These are phyloP conservation scores for Ganoderma multipileum DNA, from an alignment of 1,284 basidiomycete species.

Conservation along the genomic window DNA sequence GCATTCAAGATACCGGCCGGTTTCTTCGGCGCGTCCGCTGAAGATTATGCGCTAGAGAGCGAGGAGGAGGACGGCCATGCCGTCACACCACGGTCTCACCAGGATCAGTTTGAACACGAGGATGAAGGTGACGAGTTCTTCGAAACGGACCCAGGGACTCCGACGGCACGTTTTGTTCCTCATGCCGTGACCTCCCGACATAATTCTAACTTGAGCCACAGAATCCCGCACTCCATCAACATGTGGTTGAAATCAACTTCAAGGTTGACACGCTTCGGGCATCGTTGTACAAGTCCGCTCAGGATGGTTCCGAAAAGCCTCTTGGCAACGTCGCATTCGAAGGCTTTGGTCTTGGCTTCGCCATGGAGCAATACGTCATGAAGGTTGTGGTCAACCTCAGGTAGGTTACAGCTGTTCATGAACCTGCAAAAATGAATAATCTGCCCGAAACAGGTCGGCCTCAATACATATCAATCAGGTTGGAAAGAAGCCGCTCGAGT, in stretches of 20 bases:
- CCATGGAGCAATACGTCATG: slow-evolving; percentile 86
- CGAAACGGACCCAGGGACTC: slow-evolving; percentile 72
- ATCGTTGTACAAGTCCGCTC: slow-evolving; percentile 76
- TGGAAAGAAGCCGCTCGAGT: slow-evolving; percentile 62
- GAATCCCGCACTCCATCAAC: slow-evolving; percentile 76
- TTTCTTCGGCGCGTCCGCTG: slow-evolving; percentile 57
- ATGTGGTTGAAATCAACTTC: slow-evolving; percentile 90
- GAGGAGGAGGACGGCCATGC: slow-evolving; percentile 54
- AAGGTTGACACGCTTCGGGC: slow-evolving; percentile 89
- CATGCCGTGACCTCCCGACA: slow-evolving; percentile 5
- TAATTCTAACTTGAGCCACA: slow-evolving; percentile 31
- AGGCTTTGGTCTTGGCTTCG: slow-evolving; percentile 80
- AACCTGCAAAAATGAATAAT: neutral
- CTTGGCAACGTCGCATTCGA: slow-evolving; percentile 87
- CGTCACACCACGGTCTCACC: slow-evolving; percentile 34
- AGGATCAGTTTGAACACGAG: slow-evolving; percentile 33
- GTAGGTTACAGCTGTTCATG: slow-evolving; percentile 46
- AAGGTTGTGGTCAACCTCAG: slow-evolving; percentile 86
- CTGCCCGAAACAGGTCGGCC: slow-evolving; percentile 56
- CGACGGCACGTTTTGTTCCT: slow-evolving; percentile 54
- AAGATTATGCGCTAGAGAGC: slow-evolving; percentile 76
- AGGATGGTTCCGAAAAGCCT: slow-evolving; percentile 68
- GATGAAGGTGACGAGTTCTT: slow-evolving; percentile 71
- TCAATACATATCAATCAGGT: slow-evolving; percentile 77
- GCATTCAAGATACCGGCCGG: slow-evolving; percentile 60